Percentiles rank a stretch among this genome's conserved stretches.
These are phyloP conservation scores for Yamadazyma takamatsuzukensis DNA, from an alignment of 805 yeast species.

Conservation along the genomic window DNA sequence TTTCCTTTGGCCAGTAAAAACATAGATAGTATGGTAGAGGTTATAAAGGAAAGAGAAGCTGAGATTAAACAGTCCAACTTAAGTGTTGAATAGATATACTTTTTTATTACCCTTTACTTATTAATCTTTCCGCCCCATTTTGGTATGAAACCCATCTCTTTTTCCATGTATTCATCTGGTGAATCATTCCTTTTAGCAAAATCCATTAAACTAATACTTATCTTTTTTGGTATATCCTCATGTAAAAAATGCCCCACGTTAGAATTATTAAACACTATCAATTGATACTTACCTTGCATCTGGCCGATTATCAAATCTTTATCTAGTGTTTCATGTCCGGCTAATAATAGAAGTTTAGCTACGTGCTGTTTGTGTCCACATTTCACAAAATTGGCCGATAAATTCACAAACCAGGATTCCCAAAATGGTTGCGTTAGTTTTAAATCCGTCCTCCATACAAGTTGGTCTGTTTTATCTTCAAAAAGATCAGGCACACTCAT, in stretches of 20 bases:
- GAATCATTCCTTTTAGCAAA: slow-evolving; percentile 45
- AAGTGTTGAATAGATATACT: slow-evolving; percentile 42
- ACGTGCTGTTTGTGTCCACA: slow-evolving; percentile 28
- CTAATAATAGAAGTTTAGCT: slow-evolving; percentile 72
- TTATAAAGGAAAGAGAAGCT: slow-evolving; percentile 41
- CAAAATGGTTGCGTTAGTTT: slow-evolving; percentile 62
- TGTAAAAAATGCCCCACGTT: slow-evolving; percentile 88
- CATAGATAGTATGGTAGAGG: slow-evolving; percentile 74
- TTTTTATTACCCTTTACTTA: slow-evolving; percentile 8
- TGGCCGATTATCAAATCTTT: slow-evolving; percentile 87
- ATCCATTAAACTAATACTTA: slow-evolving; percentile 53
- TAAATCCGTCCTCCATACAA: slow-evolving; percentile 66
- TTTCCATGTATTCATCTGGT: slow-evolving; percentile 27
- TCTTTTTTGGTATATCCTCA: slow-evolving; percentile 76
- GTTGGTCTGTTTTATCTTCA: slow-evolving; percentile 14
- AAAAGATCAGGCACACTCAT: slow-evolving; percentile 77
- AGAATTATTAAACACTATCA: slow-evolving; percentile 60
- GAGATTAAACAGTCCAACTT: slow-evolving; percentile 26
- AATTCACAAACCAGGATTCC: slow-evolving; percentile 75
- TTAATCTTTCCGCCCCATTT: slow-evolving; percentile 37
- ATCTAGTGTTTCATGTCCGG: slow-evolving; percentile 88
- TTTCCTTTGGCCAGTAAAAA: slow-evolving; percentile 87
- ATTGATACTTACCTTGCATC: slow-evolving; percentile 96
- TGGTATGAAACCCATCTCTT: slow-evolving; percentile 29
- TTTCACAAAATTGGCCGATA: slow-evolving; percentile 50